Evolutionary conservation across 805 yeast species (phyloP).

Genomic region (Tetrapisispora phaffii): DNA sequence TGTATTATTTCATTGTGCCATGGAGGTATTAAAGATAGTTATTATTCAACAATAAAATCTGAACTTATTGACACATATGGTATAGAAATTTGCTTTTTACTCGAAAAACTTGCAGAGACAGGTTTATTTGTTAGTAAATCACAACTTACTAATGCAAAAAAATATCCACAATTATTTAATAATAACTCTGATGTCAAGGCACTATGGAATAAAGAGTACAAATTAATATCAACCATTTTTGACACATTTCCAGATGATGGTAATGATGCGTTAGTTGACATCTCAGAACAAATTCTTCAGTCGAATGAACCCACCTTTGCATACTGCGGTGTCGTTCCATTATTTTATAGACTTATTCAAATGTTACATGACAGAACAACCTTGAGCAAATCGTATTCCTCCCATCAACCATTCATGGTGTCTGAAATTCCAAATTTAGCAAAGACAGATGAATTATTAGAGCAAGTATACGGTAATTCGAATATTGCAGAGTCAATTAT

Average conservation of each 20-base stretch:
- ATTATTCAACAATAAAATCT: slow-evolving; percentile 43
- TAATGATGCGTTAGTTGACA: slow-evolving; percentile 1
- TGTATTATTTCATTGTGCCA: slow-evolving; percentile 52
- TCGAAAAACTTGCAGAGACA: slow-evolving; percentile 16
- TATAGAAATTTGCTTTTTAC: slow-evolving; percentile 25
- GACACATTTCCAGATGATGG: slow-evolving; percentile 21
- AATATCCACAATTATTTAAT: neutral
- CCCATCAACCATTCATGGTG: slow-evolving; percentile 27
- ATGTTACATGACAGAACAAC: slow-evolving; percentile 51
- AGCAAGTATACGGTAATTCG: slow-evolving; percentile 19
- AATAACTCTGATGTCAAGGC: neutral
- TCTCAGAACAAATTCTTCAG: slow-evolving; percentile 9
- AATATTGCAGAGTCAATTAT: slow-evolving; percentile 9
- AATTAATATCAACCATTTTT: slow-evolving; percentile 17
- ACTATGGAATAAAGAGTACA: slow-evolving; percentile 18
- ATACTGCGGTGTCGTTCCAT: slow-evolving; percentile 76
- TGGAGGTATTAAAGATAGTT: slow-evolving; percentile 60
- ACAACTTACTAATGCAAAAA: neutral
- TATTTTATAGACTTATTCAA: slow-evolving; percentile 60
- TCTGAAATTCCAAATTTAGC: slow-evolving; percentile 20
- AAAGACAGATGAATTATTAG: slow-evolving; percentile 17
- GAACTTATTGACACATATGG: slow-evolving; percentile 62
- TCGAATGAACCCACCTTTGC: slow-evolving; percentile 39
- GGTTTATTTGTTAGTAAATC: slow-evolving; percentile 17
- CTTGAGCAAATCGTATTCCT: slow-evolving; percentile 29